phyloP scores from a whole-genome alignment of 2,329 filamentous ascomycete genomes.

The Neopestalotiopsis clavispora region DNA sequence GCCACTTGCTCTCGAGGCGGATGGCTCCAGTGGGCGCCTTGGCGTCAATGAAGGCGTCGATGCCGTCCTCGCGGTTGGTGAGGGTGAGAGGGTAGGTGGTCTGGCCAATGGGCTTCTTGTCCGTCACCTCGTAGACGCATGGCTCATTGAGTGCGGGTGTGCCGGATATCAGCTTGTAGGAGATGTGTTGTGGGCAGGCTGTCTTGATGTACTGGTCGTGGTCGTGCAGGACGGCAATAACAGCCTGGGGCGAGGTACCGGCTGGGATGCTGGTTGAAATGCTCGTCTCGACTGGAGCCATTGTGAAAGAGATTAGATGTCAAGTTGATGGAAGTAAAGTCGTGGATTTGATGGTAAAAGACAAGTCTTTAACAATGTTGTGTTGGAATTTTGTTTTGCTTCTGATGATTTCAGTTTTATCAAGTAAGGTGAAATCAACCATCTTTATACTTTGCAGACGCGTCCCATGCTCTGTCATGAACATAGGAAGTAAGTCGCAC shows the following conservation, averaged over 20 bases:
- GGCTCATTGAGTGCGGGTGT: constrained; percentile 19
- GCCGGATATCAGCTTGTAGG: constrained; percentile 24
- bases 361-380: too few relatives aligned
- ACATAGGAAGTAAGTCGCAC: neutral
- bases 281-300: constrained; percentile 40
- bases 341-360: neutral
- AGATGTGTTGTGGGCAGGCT: constrained; percentile 31
- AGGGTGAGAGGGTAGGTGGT: constrained; percentile 33
- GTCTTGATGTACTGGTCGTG: constrained; percentile 41
- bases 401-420: neutral
- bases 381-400: neutral
- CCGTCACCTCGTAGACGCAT: constrained; percentile 31
- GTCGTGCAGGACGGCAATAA: constrained; percentile 49
- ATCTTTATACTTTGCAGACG: neutral
- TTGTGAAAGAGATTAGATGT: constrained; percentile 15
- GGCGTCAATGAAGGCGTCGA: constrained; percentile 32
- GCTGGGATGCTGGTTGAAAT: constrained; percentile 40
- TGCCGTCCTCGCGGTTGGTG: constrained; percentile 29
- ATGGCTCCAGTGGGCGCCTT: constrained; percentile 31
- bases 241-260: constrained; percentile 25
- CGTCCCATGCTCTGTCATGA: neutral
- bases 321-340: neutral
- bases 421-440: neutral
- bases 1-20: constrained; percentile 21
- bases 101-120: constrained; percentile 46